phyloP scores from a whole-genome alignment of 305 asterid genomes.

The Fraxinus floribunda region DNA sequence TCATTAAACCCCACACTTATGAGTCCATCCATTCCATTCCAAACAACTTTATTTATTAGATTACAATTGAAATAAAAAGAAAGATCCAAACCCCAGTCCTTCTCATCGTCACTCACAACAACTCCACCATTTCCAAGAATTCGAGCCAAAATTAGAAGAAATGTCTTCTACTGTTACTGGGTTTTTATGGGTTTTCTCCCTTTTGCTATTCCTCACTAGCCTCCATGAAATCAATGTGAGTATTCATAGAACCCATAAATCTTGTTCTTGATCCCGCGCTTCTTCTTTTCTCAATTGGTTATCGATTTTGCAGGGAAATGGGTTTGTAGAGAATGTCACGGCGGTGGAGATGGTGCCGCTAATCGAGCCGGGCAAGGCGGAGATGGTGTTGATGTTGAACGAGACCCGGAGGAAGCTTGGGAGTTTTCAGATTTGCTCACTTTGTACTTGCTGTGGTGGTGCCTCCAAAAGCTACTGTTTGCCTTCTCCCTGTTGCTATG shows the following conservation, averaged over 20 bases:
- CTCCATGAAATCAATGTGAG: conserved; percentile 23
- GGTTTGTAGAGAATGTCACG: conserved; percentile 21
- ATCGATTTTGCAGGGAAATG: conserved; percentile 38
- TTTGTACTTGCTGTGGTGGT: conserved; percentile 85
- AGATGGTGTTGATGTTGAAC: conserved; percentile 51
- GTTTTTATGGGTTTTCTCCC: not conserved
- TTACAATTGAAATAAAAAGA: not conserved
- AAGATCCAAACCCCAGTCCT: not conserved
- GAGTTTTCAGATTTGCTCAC: conserved; percentile 70
- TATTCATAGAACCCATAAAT: not conserved
- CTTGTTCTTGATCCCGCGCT: not conserved
- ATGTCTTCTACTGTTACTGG: not conserved
- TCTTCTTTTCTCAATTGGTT: not conserved
- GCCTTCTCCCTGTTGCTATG: conserved; percentile 95
- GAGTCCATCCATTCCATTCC: not conserved
- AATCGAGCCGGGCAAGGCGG: conserved; percentile 52
- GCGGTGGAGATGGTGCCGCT: conserved; percentile 53
- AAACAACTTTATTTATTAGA: not conserved
- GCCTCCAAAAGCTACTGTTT: conserved; percentile 57
- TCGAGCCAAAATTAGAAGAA: not conserved
- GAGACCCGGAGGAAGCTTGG: conserved; percentile 70
- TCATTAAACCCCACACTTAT: not conserved
- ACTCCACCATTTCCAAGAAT: conserved; percentile 2
- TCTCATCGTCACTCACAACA: not conserved
- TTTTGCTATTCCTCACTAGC: not conserved